These are phyloP conservation scores for Capronia coronata DNA, from an alignment of 2,329 filamentous ascomycete species.

Conservation along the genomic window DNA sequence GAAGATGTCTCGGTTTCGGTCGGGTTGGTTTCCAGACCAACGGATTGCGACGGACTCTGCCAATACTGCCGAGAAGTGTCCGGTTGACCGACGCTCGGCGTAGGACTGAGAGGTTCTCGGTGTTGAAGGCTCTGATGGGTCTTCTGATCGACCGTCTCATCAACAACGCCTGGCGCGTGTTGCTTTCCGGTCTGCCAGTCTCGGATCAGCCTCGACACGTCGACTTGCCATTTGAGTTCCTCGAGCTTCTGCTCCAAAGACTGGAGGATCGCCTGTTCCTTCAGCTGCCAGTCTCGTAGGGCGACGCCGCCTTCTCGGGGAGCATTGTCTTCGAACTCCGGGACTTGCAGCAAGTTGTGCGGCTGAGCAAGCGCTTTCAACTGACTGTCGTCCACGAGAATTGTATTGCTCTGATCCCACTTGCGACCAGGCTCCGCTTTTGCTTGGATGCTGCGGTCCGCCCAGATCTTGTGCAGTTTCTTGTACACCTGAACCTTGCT, in stretches of 20 bases:
- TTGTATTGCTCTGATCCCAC: slow-evolving; percentile 81
- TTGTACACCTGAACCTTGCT: slow-evolving; percentile 83
- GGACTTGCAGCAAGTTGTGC: slow-evolving; percentile 71
- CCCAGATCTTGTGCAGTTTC: slow-evolving; percentile 68
- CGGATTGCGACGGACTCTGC: slow-evolving; percentile 1
- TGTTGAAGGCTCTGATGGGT: slow-evolving; percentile 10
- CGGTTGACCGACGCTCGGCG: slow-evolving; percentile 10
- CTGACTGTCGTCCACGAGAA: slow-evolving; percentile 77
- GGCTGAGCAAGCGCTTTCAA: slow-evolving; percentile 80
- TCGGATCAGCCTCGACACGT: slow-evolving; percentile 42
- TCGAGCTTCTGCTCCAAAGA: slow-evolving; percentile 51
- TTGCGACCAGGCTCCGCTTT: slow-evolving; percentile 32
- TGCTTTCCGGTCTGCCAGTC: slow-evolving; percentile 31
- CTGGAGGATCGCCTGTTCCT: slow-evolving; percentile 39
- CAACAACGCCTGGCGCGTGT: slow-evolving; percentile 19
- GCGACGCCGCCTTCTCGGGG: slow-evolving; percentile 22
- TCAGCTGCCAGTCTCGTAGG: slow-evolving; percentile 39
- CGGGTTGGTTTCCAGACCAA: neutral
- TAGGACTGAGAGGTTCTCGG: slow-evolving; percentile 5
- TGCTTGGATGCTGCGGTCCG: slow-evolving; percentile 39
- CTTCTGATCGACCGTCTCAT: slow-evolving; percentile 23
- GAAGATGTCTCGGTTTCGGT: neutral
- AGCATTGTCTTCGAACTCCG: slow-evolving; percentile 57
- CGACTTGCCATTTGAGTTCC: slow-evolving; percentile 42
- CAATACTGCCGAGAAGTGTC: neutral